phyloP scores from a whole-genome alignment of 805 yeast species.

The Metschnikowia koreensis region DNA sequence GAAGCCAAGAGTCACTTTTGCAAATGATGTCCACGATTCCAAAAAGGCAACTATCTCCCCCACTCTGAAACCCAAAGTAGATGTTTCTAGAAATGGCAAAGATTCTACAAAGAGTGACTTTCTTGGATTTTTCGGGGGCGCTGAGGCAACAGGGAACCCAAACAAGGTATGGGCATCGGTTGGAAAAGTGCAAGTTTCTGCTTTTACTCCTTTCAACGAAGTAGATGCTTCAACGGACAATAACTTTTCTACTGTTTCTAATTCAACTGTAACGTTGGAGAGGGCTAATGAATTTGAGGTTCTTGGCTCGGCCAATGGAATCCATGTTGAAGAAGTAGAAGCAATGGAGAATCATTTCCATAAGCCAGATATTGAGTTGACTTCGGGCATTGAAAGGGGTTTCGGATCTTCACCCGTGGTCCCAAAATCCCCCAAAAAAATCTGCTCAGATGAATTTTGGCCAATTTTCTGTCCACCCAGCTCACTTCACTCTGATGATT shows the following conservation, averaged over 20 bases:
- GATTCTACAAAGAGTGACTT: too few relatives aligned
- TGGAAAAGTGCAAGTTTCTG: not conserved
- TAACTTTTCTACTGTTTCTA: not conserved
- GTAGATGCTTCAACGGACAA: not conserved
- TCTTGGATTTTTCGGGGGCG: too few relatives aligned
- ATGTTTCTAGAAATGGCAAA: not conserved
- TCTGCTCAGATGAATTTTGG: too few relatives aligned
- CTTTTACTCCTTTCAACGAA: not conserved
- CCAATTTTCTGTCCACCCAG: too few relatives aligned
- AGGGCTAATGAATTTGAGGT: not conserved
- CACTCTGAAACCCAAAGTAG: too few relatives aligned
- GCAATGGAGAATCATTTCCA: not conserved
- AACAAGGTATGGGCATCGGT: not conserved
- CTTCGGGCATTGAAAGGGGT: too few relatives aligned
- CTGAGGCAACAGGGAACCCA: not conserved
- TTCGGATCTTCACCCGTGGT: too few relatives aligned
- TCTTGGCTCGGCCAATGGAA: not conserved
- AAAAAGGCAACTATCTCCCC: too few relatives aligned
- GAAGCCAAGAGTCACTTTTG: too few relatives aligned
- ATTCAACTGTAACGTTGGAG: not conserved
- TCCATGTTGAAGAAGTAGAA: not conserved
- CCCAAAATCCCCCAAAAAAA: too few relatives aligned
- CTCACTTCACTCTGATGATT: too few relatives aligned
- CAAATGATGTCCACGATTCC: too few relatives aligned
- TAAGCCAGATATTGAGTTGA: not conserved